A percentile compares a stretch with the other conserved stretches of the same genome.
These are phyloP conservation scores for Pseudogymnoascus sp. DNA, from an alignment of 2,329 filamentous ascomycete genomes.

Conservation along the genomic window DNA sequence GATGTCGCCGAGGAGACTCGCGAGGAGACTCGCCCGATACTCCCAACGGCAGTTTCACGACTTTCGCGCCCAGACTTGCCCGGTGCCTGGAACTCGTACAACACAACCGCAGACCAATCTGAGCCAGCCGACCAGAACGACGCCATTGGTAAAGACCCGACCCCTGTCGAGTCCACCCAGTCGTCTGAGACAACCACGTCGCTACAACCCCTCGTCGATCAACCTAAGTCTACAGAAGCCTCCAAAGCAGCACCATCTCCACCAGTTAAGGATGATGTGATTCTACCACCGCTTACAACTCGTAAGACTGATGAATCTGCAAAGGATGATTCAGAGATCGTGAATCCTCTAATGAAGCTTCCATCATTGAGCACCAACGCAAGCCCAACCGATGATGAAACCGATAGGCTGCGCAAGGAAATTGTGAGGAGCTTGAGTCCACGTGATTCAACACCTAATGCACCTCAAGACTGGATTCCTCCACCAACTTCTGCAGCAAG, in stretches of 20 bases:
- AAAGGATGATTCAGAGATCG: conserved; percentile 12
- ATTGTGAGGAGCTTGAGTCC: conserved; percentile 63
- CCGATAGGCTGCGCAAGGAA: conserved; percentile 62
- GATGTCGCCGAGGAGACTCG: conserved; percentile 33
- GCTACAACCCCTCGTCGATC: conserved; percentile 17
- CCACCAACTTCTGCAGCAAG: conserved; percentile 12
- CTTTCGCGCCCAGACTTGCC: conserved; percentile 25
- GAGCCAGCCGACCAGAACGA: neutral
- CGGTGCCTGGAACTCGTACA: conserved; percentile 27
- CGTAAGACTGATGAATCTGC: conserved; percentile 12
- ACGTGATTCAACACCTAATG: conserved; percentile 27
- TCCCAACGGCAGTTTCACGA: conserved; percentile 8
- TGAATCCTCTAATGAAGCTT: conserved; percentile 13
- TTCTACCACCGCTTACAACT: conserved; percentile 12
- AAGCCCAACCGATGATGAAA: conserved; percentile 44
- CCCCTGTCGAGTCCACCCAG: conserved; percentile 9
- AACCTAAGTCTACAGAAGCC: conserved; percentile 27
- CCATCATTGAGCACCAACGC: conserved; percentile 20
- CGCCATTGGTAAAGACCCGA: conserved; percentile 18
- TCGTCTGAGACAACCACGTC: neutral
- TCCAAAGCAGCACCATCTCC: conserved; percentile 37
- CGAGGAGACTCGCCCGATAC: conserved; percentile 25
- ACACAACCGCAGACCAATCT: conserved; percentile 16
- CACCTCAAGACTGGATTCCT: conserved; percentile 13
- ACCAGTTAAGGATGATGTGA: conserved; percentile 36